Conservation (phyloP, 345 rosid species). For the Brassica juncea region DNA sequence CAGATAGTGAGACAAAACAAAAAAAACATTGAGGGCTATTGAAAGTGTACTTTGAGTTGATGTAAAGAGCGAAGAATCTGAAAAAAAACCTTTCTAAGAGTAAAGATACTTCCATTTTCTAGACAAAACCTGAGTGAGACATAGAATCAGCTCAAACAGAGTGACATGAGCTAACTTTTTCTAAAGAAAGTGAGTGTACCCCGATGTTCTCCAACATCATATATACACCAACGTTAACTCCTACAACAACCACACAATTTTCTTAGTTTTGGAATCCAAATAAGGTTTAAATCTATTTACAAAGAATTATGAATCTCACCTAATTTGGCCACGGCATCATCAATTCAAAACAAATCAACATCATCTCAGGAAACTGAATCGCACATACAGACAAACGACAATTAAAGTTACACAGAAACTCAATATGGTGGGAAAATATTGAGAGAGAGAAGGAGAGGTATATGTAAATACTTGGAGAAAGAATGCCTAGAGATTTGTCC, state of each 20-base stretch:
- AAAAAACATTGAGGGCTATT: neutral
- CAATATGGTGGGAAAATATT: neutral
- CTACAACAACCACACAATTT: neutral
- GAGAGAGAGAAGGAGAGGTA: neutral
- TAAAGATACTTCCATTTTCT: conserved; percentile 69
- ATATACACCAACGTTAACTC: neutral
- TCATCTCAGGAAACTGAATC: conserved; percentile 24
- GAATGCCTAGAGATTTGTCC: neutral
- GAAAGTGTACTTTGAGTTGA: neutral
- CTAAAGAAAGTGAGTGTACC: neutral
- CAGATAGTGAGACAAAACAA: neutral
- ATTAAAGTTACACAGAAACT: neutral
- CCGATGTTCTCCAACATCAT: neutral
- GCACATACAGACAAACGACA: neutral
- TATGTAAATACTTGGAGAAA: neutral
- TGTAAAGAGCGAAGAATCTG: conserved; percentile 59
- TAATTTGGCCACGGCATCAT: neutral
- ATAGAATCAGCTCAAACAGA: no score
- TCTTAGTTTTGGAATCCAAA: neutral
- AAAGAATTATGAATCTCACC: neutral
- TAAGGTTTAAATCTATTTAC: neutral
- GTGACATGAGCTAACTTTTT: no score
- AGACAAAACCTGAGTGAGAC: conserved; percentile 55
- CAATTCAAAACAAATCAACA: conserved; percentile 31
- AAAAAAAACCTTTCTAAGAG: conserved; percentile 70